Evolutionary conservation across 108 stramenopile species (phyloP).

Genomic region (Nitzschia putrida): DNA sequence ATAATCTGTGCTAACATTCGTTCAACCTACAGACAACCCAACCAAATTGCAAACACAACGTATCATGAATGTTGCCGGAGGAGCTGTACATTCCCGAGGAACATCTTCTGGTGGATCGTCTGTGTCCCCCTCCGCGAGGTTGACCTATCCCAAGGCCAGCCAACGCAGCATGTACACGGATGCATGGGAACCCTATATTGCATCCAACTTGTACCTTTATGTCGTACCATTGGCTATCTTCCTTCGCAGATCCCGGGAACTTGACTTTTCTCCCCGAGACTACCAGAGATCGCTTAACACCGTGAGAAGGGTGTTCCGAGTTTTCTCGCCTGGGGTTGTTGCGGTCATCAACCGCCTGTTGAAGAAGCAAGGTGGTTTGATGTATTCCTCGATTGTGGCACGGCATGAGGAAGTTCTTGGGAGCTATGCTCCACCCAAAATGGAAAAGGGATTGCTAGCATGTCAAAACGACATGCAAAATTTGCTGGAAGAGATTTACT

Average conservation of each 20-base stretch:
- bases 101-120: conserved; percentile 12
- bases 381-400: conserved; percentile 37
- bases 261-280: conserved; percentile 74
- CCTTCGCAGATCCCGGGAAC: conserved; percentile 84
- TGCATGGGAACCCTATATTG: conserved; percentile 82
- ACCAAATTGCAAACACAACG: conserved; percentile 7
- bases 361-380: conserved; percentile 23
- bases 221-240: conserved; percentile 83
- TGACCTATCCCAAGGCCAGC: conserved; percentile 53
- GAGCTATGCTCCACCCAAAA: conserved; percentile 54
- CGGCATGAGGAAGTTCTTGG: conserved; percentile 62
- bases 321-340: conserved; percentile 69
- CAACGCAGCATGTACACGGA: conserved; percentile 58
- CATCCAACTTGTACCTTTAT: conserved; percentile 77
- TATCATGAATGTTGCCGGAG: conserved; percentile 2
- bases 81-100: too few relatives aligned
- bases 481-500: conserved; percentile 79
- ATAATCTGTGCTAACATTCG: not conserved
- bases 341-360: conserved; percentile 57
- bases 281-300: conserved; percentile 54
- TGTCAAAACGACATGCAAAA: conserved; percentile 72
- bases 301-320: conserved; percentile 72
- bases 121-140: conserved; percentile 1
- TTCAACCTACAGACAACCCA: not conserved
- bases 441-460: conserved; percentile 42